These are phyloP conservation scores for Aegilops longissima DNA, from an alignment of 176 grass and related monocot genomes.

Conservation along the genomic window DNA sequence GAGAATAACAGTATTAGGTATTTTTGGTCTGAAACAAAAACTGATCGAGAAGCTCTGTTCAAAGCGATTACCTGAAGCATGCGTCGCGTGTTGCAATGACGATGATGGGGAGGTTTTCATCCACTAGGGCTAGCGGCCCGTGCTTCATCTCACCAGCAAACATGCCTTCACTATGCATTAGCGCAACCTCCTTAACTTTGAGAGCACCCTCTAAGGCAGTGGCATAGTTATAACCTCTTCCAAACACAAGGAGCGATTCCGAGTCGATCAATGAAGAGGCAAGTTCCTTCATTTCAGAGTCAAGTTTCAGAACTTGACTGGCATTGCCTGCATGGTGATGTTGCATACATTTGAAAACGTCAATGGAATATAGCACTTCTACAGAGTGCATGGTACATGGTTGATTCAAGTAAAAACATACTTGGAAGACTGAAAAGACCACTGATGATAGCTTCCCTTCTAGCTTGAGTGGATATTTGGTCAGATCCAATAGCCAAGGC, in stretches of 20 bases:
- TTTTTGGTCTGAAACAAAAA: neutral
- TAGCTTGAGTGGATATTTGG: slow-evolving; percentile 81
- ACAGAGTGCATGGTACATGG: neutral
- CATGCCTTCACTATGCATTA: slow-evolving; percentile 96
- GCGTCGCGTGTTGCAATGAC: slow-evolving; percentile 84
- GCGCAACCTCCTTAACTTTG: slow-evolving; percentile 94
- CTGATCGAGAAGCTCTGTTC: neutral
- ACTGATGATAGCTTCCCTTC: slow-evolving; percentile 67
- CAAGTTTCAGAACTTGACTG: slow-evolving; percentile 82
- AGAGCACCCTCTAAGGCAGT: slow-evolving; percentile 93
- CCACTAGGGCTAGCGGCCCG: slow-evolving; percentile 85
- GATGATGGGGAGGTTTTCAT: slow-evolving; percentile 92
- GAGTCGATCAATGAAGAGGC: slow-evolving; percentile 72
- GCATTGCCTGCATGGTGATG: slow-evolving; percentile 41
- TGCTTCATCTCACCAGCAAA: slow-evolving; percentile 99
- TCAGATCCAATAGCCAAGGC: slow-evolving; percentile 93
- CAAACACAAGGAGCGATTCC: slow-evolving; percentile 81
- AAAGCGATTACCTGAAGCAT: slow-evolving; percentile 67
- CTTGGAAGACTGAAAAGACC: slow-evolving; percentile 66
- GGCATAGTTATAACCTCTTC: slow-evolving; percentile 94
- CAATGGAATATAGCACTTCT: neutral
- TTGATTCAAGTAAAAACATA: slow-evolving; percentile 30
- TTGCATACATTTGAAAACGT: neutral
- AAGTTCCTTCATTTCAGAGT: slow-evolving; percentile 90
- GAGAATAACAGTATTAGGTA: neutral